Evolutionary conservation across 2,329 filamentous ascomycete species (phyloP).

Genomic region (Hypoxylon sp.): DNA sequence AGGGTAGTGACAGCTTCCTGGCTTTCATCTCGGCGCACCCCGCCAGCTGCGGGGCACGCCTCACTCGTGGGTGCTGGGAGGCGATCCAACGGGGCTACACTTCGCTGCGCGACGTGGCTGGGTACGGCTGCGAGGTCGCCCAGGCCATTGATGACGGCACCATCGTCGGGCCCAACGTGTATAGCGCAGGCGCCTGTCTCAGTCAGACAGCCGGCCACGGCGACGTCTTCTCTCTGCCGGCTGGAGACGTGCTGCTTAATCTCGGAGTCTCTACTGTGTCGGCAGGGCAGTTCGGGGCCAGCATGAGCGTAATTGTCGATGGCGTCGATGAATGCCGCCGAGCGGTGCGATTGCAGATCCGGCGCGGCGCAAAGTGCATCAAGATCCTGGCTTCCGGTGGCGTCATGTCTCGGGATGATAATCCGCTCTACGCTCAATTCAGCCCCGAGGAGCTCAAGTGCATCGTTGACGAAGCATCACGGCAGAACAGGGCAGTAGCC

Average conservation of each 20-base stretch:
- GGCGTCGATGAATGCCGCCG: slow-evolving; percentile 57
- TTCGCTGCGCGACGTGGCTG: slow-evolving; percentile 52
- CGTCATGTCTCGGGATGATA: slow-evolving; percentile 55
- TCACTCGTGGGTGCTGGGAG: slow-evolving; percentile 53
- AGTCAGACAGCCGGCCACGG: slow-evolving; percentile 53
- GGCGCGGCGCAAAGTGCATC: slow-evolving; percentile 56
- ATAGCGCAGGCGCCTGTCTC: slow-evolving; percentile 50
- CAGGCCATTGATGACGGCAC: slow-evolving; percentile 50
- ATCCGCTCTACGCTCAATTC: slow-evolving; percentile 55
- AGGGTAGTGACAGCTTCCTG: slow-evolving; percentile 32
- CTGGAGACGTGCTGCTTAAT: slow-evolving; percentile 52
- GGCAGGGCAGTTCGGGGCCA: slow-evolving; percentile 50
- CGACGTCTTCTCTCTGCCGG: slow-evolving; percentile 52
- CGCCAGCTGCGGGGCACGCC: slow-evolving; percentile 49
- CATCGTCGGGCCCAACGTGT: slow-evolving; percentile 52
- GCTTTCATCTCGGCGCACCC: slow-evolving; percentile 49
- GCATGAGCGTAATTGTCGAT: slow-evolving; percentile 50
- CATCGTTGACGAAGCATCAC: slow-evolving; percentile 54
- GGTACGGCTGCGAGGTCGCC: slow-evolving; percentile 51
- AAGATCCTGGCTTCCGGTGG: slow-evolving; percentile 57
- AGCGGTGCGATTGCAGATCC: slow-evolving; percentile 55
- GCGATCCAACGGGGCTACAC: slow-evolving; percentile 55
- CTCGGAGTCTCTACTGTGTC: slow-evolving; percentile 50
- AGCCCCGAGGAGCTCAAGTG: slow-evolving; percentile 54
- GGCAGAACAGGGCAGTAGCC: slow-evolving; percentile 54